Percentiles rank a stretch among this genome's conserved stretches.
phyloP scores from a whole-genome alignment of 176 grass and related monocot species.

The Cymbopogon citratus region DNA sequence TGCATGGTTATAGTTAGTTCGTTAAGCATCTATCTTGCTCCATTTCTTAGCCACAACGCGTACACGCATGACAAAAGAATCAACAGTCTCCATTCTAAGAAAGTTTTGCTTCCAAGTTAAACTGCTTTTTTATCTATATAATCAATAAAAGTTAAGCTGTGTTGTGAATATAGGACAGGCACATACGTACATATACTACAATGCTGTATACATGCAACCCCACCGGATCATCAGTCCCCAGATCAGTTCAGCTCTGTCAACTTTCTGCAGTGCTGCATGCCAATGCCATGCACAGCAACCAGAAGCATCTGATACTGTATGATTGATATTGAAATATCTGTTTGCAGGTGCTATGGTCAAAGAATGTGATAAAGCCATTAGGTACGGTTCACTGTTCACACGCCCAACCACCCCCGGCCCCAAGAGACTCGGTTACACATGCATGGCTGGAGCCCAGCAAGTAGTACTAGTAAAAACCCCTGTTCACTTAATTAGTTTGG shows the following conservation, averaged over 20 bases:
- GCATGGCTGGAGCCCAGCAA: not conserved
- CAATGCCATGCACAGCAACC: not conserved
- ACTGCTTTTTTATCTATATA: not conserved
- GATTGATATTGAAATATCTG: not conserved
- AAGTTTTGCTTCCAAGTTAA: not conserved
- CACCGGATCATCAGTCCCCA: too few species aligned
- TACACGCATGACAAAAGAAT: not conserved
- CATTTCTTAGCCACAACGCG: not conserved
- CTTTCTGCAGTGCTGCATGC: not conserved
- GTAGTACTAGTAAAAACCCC: not conserved
- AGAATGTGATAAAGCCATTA: not conserved
- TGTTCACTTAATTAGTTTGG: not conserved
- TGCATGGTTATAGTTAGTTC: not conserved
- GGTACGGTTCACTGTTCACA: not conserved
- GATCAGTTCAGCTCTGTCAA: not conserved
- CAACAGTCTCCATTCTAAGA: not conserved
- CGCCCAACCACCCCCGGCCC: not conserved
- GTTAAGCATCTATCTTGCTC: not conserved
- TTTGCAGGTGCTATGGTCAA: not conserved
- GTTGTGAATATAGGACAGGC: not conserved
- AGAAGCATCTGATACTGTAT: not conserved
- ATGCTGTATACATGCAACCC: too few species aligned
- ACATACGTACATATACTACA: too few species aligned
- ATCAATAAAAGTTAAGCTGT: not conserved
- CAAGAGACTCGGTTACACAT: not conserved